phyloP scores from a whole-genome alignment of 192 early-diverging fungal genomes.

The Jimgerdemannia flammicorona region DNA sequence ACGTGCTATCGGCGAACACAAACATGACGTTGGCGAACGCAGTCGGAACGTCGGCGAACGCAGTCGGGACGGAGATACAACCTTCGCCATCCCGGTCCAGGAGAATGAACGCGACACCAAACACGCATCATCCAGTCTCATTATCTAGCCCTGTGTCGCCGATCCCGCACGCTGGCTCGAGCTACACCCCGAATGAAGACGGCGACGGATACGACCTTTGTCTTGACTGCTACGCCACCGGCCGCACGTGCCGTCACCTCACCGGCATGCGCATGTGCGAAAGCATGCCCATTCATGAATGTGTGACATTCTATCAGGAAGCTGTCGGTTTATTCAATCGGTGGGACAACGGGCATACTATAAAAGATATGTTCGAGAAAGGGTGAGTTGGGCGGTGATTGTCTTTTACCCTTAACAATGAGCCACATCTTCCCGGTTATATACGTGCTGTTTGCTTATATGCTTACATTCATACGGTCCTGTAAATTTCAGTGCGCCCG shows the following conservation, averaged over 20 bases:
- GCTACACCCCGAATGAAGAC: neutral
- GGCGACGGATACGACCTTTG: constrained; percentile 16
- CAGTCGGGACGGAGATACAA: no score
- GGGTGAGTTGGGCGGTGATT: neutral
- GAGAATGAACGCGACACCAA: no score
- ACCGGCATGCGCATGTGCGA: constrained; percentile 9
- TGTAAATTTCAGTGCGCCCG: neutral
- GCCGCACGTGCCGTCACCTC: constrained; percentile 16
- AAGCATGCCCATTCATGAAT: neutral
- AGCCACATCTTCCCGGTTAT: no score
- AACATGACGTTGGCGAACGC: no score
- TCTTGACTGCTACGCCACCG: constrained; percentile 15
- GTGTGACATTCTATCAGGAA: neutral
- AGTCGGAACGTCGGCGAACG: no score
- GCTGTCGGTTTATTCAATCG: neutral
- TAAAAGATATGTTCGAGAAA: neutral
- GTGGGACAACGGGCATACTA: neutral
- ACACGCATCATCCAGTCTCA: no score
- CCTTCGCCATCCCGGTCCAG: no score
- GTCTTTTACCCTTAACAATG: neutral
- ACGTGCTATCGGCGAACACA: no score
- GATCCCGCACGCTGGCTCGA: neutral
- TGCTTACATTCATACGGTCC: neutral
- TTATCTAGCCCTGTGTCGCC: no score
- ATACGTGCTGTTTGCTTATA: no score